Percentiles rank a stretch among this genome's conserved stretches.
Evolutionary conservation across 345 rosid genomes (phyloP).

Genomic region (Eucalyptus dawsonii): DNA sequence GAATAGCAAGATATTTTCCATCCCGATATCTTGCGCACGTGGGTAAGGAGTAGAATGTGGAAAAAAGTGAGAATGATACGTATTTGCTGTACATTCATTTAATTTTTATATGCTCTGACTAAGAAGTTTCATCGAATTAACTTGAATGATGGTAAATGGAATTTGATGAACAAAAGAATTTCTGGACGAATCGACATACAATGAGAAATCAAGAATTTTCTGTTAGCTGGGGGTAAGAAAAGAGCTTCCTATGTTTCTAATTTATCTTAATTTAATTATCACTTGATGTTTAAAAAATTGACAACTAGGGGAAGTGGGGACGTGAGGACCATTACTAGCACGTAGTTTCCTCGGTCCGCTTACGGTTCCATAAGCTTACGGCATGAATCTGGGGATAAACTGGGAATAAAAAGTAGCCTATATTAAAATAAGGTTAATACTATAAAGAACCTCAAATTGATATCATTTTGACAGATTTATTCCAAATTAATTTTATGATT

Average conservation of each 20-base stretch:
- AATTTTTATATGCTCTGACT: not conserved
- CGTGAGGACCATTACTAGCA: not conserved
- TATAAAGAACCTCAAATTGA: accelerated
- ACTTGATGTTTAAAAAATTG: not conserved
- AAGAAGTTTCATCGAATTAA: not conserved
- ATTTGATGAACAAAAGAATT: not conserved
- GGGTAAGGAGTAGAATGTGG: not conserved
- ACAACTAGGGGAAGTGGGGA: not conserved
- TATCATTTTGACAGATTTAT: accelerated
- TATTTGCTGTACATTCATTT: not conserved
- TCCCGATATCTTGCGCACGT: not conserved
- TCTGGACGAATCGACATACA: not conserved
- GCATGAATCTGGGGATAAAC: not conserved
- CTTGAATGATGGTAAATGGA: not conserved
- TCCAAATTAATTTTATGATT: no score
- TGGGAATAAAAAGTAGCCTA: not conserved
- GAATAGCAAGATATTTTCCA: not conserved
- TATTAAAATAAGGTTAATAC: accelerated
- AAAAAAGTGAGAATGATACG: not conserved
- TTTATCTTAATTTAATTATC: not conserved
- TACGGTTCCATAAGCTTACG: not conserved
- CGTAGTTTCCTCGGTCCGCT: not conserved
- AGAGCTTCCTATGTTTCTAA: not conserved
- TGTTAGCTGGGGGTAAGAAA: not conserved
- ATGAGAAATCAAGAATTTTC: not conserved